Conservation (phyloP, 75 land plant genomes). For the Selaginella tamariscina region DNA sequence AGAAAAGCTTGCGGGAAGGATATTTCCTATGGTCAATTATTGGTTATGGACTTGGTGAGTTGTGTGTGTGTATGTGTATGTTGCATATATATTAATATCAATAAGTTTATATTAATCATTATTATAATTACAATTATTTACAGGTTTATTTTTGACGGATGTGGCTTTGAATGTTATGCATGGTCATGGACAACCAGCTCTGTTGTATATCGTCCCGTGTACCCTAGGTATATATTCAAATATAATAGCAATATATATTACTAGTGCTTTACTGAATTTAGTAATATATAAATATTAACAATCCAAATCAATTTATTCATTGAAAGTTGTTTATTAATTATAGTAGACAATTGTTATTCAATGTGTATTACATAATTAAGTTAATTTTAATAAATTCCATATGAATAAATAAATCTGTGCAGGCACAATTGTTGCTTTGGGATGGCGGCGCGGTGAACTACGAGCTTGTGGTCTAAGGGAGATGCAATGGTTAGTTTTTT, state of each 20-base stretch:
- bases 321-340: too few species aligned
- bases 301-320: neutral
- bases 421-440: constrained; percentile 60
- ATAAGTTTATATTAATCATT: too few species aligned
- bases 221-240: constrained; percentile 52
- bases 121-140: constrained; percentile 3
- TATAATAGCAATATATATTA: too few species aligned
- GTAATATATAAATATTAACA: too few species aligned
- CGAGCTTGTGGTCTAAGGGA: constrained; percentile 36
- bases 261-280: too few species aligned
- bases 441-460: constrained; percentile 61
- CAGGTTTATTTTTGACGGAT: constrained; percentile 71
- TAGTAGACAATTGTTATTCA: too few species aligned
- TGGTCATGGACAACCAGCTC: constrained; percentile 82
- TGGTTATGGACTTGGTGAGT: constrained; percentile 48
- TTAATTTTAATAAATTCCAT: too few species aligned
- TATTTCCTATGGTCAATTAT: constrained; percentile 40
- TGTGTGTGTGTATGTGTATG: neutral
- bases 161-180: constrained; percentile 56
- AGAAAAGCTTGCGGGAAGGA: constrained; percentile 28
- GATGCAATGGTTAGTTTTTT: too few species aligned
- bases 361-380: too few species aligned
- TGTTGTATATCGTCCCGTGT: constrained; percentile 79
- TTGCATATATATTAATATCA: too few species aligned
- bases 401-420: too few species aligned